Base-by-base conservation (phyloP, 2,329 filamentous ascomycete genomes). In the Zymoseptoria crescenta region DNA sequence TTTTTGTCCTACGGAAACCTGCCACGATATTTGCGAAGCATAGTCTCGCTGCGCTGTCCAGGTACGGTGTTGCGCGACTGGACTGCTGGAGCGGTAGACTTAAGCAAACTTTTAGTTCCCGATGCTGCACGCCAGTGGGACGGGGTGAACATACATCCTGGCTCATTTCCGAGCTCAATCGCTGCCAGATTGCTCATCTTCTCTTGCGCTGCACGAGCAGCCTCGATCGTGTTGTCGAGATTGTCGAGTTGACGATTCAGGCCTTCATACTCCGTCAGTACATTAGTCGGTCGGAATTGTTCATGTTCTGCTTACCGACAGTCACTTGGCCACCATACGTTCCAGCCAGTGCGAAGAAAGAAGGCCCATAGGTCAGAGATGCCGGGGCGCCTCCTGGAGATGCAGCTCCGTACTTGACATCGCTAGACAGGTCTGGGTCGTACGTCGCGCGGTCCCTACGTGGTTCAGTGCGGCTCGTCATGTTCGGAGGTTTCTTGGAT, bases 91-190 rank as follows among this genome's bases (percentile, higher is more conserved):
- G n/a, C 20, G n/a, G 49, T 51, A 51, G 19, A 2, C 49, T 51
- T 7, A 5, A 10, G 7, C 49, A 10, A 6, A n/a, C 10, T 51
- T 16, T 45, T 45, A 45, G 35, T 45, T 45, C 13, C 19, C 20
- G 20, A 24, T 5, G 21, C 13, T 21, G 49, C 29, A 24, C 48
- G 10, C 28, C 28, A 28, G 30, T 30, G 21, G 30, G 29, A 52
- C 16, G 8, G 10, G 28, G 13, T n/a, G 21, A 8, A 29, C 13
- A 27, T 13, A 81, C 80, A 82, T 61, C 83, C 79, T 3, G 82
- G 81, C 57, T 84, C 81, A 63, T 84, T 84, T 1, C 81, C 81
- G 1, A 84, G 72, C 65, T 84, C 81, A 35, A 84, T 80, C 2
- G 81, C 79, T 19, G 78, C 71, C 9, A 84, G 67, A 60, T 82